Evolutionary conservation across 176 grass and related monocot genomes (phyloP), one percentile per base, ranked within the genome.

Genomic region (Oryza nivara): DNA sequence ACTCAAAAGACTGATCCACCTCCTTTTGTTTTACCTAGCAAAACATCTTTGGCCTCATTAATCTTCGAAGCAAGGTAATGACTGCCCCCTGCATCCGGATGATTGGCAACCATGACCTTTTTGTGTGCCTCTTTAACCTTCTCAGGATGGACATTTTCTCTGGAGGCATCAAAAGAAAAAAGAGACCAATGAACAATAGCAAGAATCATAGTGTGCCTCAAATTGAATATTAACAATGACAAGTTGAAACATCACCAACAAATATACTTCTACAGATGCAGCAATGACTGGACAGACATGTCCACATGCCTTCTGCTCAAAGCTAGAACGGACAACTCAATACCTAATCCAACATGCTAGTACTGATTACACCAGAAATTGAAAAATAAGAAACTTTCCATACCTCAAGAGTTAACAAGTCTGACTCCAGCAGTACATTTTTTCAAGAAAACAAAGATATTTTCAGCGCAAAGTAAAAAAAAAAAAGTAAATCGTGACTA

Each of bases 31-130:
- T 92, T 96, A 66, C 93, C 96, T 41, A 93, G 80, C 67, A 99
- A 11, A 15, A 95, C 46, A 86, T 99, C 96, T 84, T 99, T 99
- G 1, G 91, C 93, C 84, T 99, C 96, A 2, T 96, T 96, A 32
- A 99, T 96, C 84, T 99, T 99, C 11, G 93, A 96, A 77, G 96
- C 91, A 69, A 99, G 90, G 84, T 99, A 96, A 90, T 99, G 81
- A 76, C 91, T 99, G 45, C 93, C 96, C 48, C 96, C 91, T 0
- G 93, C 96, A 76, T 99, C 93, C 0, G 91, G 96, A 90, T 99
- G 96, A 77, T 99, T 99, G 7, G 93, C 93, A n/a, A 99, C 91
- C 96, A 99, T 96, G 19, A 99, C 93, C 86, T 90, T 95, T 78
- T 89, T 99, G 61, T 96, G 93, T 1, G 93, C 91, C 84, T 96